phyloP scores from a whole-genome alignment of 805 yeast genomes.

The Lipomyces yamadae region DNA sequence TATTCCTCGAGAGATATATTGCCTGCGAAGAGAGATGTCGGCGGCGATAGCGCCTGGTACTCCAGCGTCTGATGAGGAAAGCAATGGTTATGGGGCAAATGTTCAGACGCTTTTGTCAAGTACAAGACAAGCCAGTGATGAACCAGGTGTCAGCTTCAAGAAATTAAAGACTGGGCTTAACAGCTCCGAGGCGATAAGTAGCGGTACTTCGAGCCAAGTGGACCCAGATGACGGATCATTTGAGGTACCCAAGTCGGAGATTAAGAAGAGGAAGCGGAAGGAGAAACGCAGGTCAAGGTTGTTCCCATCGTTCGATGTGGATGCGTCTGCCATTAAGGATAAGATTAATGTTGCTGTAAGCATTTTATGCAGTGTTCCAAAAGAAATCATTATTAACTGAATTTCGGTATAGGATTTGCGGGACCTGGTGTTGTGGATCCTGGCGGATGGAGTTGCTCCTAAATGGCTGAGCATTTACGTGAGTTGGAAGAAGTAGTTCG shows the following conservation, averaged over 20 bases:
- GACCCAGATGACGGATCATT: constrained; percentile 22
- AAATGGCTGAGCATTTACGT: constrained; percentile 54
- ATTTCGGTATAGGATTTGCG: constrained; percentile 50
- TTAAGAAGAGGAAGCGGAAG: constrained; percentile 37
- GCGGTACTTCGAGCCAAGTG: not conserved
- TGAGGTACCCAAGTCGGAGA: constrained; percentile 26
- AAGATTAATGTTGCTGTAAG: constrained; percentile 37
- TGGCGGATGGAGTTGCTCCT: constrained; percentile 53
- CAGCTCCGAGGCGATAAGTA: not conserved
- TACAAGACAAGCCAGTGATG: not conserved
- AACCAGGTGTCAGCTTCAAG: not conserved
- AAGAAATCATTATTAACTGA: not conserved
- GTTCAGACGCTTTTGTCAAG: not conserved
- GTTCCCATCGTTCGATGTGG: constrained; percentile 36
- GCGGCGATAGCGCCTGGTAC: not conserved
- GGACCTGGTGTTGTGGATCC: constrained; percentile 52
- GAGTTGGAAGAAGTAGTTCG: not conserved
- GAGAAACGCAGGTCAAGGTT: constrained; percentile 39
- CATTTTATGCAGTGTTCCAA: constrained; percentile 19
- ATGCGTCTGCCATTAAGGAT: constrained; percentile 17
- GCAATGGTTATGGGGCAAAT: not conserved
- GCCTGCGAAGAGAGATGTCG: not conserved
- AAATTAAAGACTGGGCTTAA: not conserved
- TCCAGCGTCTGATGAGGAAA: not conserved
- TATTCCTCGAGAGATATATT: not conserved